A percentile compares a stretch with the other conserved stretches of the same genome.
phyloP scores from a whole-genome alignment of 345 rosid species.

The Populus pruinosa region DNA sequence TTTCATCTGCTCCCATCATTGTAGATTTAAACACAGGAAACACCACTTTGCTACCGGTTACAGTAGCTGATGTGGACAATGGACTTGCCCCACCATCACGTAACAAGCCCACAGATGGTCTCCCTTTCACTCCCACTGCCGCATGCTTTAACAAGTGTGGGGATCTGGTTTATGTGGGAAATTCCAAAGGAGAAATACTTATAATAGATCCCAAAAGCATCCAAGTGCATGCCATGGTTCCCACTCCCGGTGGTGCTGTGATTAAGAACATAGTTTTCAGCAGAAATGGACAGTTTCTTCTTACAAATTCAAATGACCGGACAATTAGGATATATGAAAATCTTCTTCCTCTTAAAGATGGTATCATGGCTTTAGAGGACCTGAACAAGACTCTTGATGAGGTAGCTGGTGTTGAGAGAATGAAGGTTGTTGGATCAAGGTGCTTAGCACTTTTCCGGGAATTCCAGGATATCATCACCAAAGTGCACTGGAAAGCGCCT shows the following conservation, averaged over 20 bases:
- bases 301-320: slow-evolving; percentile 94
- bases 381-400: slow-evolving; percentile 46
- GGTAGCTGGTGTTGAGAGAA: slow-evolving; percentile 58
- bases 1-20: slow-evolving; percentile 91
- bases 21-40: slow-evolving; percentile 67
- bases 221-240: slow-evolving; percentile 61
- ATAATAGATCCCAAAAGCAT: slow-evolving; percentile 66
- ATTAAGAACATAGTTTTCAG: slow-evolving; percentile 85
- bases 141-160: slow-evolving; percentile 96
- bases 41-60: slow-evolving; percentile 69
- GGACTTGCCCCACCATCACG: slow-evolving; percentile 59
- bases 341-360: slow-evolving; percentile 75
- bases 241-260: slow-evolving; percentile 63
- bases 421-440: slow-evolving; percentile 74
- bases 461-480: slow-evolving; percentile 94
- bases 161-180: slow-evolving; percentile 90
- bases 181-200: slow-evolving; percentile 93
- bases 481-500: slow-evolving; percentile 98
- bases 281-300: slow-evolving; percentile 85
- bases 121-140: slow-evolving; percentile 72
- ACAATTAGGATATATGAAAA: slow-evolving; percentile 86
- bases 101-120: slow-evolving; percentile 63
- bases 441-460: slow-evolving; percentile 83
- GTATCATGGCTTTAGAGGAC: slow-evolving; percentile 43
- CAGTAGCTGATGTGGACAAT: slow-evolving; percentile 50